A percentile compares a stretch with the other conserved stretches of the same genome.
Evolutionary conservation across 352 stramenopile species (phyloP).

Genomic region (Albugo candida): DNA sequence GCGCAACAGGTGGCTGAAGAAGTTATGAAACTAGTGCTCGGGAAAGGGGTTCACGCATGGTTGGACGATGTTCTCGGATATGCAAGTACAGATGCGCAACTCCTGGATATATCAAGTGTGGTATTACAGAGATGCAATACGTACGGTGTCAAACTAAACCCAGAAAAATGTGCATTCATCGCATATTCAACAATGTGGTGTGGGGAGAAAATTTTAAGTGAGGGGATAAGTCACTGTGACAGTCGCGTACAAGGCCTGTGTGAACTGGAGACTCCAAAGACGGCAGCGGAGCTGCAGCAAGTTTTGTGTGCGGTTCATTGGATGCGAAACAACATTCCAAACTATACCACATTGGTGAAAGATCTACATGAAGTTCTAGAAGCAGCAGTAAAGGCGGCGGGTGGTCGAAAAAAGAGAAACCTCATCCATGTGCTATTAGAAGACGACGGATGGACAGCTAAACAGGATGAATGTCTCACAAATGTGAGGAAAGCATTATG

Average conservation of each 20-base stretch:
- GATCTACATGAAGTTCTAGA: conserved; percentile 6
- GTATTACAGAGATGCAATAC: too few species aligned
- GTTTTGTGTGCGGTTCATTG: conserved; percentile 14
- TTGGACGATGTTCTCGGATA: not conserved
- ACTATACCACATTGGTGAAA: conserved; percentile 6
- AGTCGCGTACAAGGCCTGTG: conserved; percentile 1
- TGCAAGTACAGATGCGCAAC: not conserved
- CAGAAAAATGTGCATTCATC: too few species aligned
- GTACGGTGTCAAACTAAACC: too few species aligned
- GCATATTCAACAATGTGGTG: too few species aligned
- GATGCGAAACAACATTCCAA: conserved; percentile 16
- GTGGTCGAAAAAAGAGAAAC: conserved; percentile 7
- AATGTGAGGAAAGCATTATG: conserved; percentile 2
- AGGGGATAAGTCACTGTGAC: conserved; percentile 3
- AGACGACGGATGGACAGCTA: conserved; percentile 1
- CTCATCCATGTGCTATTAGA: conserved; percentile 2
- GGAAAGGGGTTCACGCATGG: not conserved
- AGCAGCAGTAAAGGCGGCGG: not conserved
- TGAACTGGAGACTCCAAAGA: conserved; percentile 1
- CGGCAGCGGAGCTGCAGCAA: conserved; percentile 11
- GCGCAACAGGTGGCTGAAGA: conserved; percentile 1
- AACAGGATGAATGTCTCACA: conserved; percentile 3
- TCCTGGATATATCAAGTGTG: not conserved
- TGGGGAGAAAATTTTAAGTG: not conserved
- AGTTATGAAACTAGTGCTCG: too few species aligned